Base-by-base conservation (phyloP, 78 protist genomes). In the Polysphondylium violaceum region DNA sequence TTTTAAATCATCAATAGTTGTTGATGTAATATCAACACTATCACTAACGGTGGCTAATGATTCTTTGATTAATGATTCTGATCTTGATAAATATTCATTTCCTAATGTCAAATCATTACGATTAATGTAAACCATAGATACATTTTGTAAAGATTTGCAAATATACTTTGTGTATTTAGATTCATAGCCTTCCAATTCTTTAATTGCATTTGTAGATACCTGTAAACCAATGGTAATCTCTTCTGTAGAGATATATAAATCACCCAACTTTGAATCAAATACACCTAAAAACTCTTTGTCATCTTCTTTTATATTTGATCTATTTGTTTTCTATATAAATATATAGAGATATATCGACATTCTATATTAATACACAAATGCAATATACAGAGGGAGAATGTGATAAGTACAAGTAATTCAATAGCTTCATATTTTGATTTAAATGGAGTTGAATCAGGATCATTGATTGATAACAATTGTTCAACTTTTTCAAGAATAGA, bases 341-440 rank as follows among this genome's bases (percentile, higher is more conserved):
- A 0, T 27, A 36, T 44, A 9, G 33, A 61, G 19, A 3, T 4
- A 69, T 44, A 8, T 19, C 17, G 0, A 11, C 23, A 9, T 4
- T 68, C 0, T 41, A 0, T 17, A 68, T 25, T 25, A 40, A 16
- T 60, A 60, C 23, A 56, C 63, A 17, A n/a, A 14, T 14, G 53
- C 8, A 47, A 16, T 17, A 6, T 7, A n/a, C 16, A 6, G 7
- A 56, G 12, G 5, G 7, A 4, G 7, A 16, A 56, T n/a, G 12
- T 56, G 29, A 43, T 25, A 69, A 17, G 43, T 68, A 68, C 75
- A 25, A 71, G 29, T 19, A 47, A 19, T 31, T 71, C 77, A 29
- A 71, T 71, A 47, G 77, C 60, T 71, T 71, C 43, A 50, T 47
- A 71, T 50, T 71, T 71, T 43, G 77, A 71, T 71, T 41, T 31